phyloP scores from a whole-genome alignment of 2,329 filamentous ascomycete genomes.

The Sporothrix inflata region DNA sequence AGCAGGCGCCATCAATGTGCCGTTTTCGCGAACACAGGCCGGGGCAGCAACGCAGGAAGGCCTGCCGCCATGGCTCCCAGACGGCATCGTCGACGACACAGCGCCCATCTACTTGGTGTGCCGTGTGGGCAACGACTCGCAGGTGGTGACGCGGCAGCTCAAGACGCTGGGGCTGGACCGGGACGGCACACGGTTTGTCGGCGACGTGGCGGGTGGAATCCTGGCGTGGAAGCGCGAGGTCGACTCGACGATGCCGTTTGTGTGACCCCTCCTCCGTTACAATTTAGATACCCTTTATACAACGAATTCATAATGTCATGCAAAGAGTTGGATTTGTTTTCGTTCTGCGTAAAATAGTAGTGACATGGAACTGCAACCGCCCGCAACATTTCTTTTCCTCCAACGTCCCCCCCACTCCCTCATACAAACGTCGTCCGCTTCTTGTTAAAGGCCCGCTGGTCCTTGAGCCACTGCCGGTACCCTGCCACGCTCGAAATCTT shows the following conservation, averaged over 20 bases:
- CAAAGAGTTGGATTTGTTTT: slow-evolving; percentile 18
- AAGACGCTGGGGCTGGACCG: slow-evolving; percentile 61
- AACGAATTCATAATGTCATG: not conserved
- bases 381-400: not conserved
- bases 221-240: slow-evolving; percentile 72
- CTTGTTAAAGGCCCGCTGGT: slow-evolving; percentile 95
- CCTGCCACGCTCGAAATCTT: slow-evolving; percentile 91
- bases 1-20: slow-evolving; percentile 74
- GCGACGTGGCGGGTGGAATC: slow-evolving; percentile 73
- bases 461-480: slow-evolving; percentile 95
- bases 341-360: not conserved
- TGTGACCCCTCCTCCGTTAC: too few species aligned
- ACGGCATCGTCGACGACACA: slow-evolving; percentile 42
- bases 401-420: not conserved
- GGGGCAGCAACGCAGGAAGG: not conserved
- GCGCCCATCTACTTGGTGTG: slow-evolving; percentile 73
- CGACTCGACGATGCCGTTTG: slow-evolving; percentile 60
- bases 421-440: slow-evolving; percentile 72
- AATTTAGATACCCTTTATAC: too few species aligned
- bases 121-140: slow-evolving; percentile 77
- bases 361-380: not conserved
- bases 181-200: slow-evolving; percentile 61
- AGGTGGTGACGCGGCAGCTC: slow-evolving; percentile 67
- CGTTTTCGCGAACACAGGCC: slow-evolving; percentile 56
- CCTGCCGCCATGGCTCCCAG: slow-evolving; percentile 44